A percentile compares a stretch with the other conserved stretches of the same genome.
Evolutionary conservation across 805 yeast genomes (phyloP).

Genomic region (Candida methanosorbosa): DNA sequence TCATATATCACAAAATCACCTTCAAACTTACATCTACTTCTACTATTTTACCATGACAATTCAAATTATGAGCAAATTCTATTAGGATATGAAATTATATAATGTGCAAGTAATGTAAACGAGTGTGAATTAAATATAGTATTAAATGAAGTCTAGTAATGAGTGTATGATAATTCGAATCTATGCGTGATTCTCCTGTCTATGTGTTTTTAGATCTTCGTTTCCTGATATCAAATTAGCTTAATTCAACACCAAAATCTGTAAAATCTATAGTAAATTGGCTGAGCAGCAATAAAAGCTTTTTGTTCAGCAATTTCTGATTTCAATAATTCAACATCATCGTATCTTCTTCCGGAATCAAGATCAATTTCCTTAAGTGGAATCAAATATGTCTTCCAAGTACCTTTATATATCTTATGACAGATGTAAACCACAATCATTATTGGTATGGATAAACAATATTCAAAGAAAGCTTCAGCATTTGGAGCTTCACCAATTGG

Average conservation of each 20-base stretch:
- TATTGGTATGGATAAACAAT: slow-evolving; percentile 40
- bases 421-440: slow-evolving; percentile 34
- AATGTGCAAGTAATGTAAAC: too few relatives aligned
- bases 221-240: too few relatives aligned
- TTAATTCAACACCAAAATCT: slow-evolving; percentile 35
- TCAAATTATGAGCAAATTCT: too few relatives aligned
- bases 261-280: slow-evolving; percentile 23
- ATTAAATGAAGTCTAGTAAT: too few relatives aligned
- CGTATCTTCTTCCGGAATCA: slow-evolving; percentile 23
- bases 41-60: too few relatives aligned
- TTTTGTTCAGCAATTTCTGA: slow-evolving; percentile 37
- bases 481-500: slow-evolving; percentile 23
- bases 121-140: too few relatives aligned
- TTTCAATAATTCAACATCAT: slow-evolving; percentile 7
- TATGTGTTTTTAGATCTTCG: too few relatives aligned
- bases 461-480: slow-evolving; percentile 38
- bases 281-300: slow-evolving; percentile 24
- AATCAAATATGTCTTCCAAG: slow-evolving; percentile 17
- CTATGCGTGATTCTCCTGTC: too few relatives aligned
- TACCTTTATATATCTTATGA: slow-evolving; percentile 6
- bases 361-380: slow-evolving; percentile 30
- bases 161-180: too few relatives aligned
- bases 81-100: too few relatives aligned
- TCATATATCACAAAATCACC: too few relatives aligned
- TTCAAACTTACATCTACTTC: too few relatives aligned